A percentile compares a stretch with the other conserved stretches of the same genome.
These are phyloP conservation scores for Fusarium robinianum DNA, from an alignment of 2,329 filamentous ascomycete species.

Conservation along the genomic window DNA sequence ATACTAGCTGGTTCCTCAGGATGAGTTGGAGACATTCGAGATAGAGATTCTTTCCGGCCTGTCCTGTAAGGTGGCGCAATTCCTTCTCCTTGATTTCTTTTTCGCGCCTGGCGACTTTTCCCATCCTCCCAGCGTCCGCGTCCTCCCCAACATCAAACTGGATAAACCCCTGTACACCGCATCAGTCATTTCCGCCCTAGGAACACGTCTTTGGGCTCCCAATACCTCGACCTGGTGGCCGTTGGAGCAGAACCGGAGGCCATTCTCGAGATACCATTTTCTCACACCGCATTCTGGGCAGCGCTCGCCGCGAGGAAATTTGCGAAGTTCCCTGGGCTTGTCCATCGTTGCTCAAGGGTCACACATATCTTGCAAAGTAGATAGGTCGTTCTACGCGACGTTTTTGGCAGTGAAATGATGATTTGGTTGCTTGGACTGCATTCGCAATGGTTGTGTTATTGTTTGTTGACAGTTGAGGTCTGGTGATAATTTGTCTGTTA, in stretches of 20 bases:
- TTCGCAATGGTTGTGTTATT: too few relatives aligned
- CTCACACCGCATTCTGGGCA: slow-evolving; percentile 71
- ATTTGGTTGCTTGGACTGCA: too few relatives aligned
- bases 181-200: slow-evolving; percentile 2
- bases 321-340: slow-evolving; percentile 50
- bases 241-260: slow-evolving; percentile 76
- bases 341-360: slow-evolving; percentile 42
- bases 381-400: too few relatives aligned
- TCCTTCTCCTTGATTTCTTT: slow-evolving; percentile 60
- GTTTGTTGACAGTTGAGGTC: too few relatives aligned
- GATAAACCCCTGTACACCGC: slow-evolving; percentile 52
- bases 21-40: slow-evolving; percentile 84
- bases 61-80: slow-evolving; percentile 63
- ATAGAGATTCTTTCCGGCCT: slow-evolving; percentile 75
- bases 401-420: too few relatives aligned
- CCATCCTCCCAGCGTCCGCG: slow-evolving; percentile 68
- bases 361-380: slow-evolving; percentile 1
- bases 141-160: slow-evolving; percentile 66
- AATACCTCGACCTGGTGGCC: slow-evolving; percentile 78
- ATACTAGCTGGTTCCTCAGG: slow-evolving; percentile 78
- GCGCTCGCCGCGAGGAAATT: slow-evolving; percentile 57
- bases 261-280: slow-evolving; percentile 74
- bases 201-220: neutral
- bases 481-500: too few relatives aligned
- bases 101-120: slow-evolving; percentile 59